These are phyloP conservation scores for Rhodamnia rubescens DNA, from an alignment of 345 rosid genomes.

Conservation along the genomic window DNA sequence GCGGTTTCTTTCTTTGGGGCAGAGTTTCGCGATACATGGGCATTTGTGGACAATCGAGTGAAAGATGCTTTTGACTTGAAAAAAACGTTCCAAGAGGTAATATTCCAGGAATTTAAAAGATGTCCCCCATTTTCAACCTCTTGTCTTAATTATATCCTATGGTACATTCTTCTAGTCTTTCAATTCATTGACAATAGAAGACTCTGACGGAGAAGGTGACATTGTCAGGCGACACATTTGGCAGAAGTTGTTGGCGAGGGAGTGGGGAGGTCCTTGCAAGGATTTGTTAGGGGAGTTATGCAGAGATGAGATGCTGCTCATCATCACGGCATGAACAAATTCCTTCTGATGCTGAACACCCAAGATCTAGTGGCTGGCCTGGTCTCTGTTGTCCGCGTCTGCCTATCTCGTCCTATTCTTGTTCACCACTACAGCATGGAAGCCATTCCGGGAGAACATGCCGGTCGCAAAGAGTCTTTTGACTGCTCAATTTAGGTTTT, in stretches of 20 bases:
- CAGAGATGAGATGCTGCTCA: slow-evolving; percentile 8
- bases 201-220: background rate
- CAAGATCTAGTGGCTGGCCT: background rate
- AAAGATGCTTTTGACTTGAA: slow-evolving; percentile 86
- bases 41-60: slow-evolving; percentile 66
- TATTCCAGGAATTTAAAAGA: background rate
- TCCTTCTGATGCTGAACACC: background rate
- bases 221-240: slow-evolving; percentile 67
- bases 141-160: background rate
- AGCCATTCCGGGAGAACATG: background rate
- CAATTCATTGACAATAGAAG: background rate
- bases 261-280: slow-evolving; percentile 76
- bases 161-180: background rate
- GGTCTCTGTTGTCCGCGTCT: background rate
- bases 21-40: slow-evolving; percentile 77
- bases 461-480: background rate
- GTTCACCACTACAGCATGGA: background rate
- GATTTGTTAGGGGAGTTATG: slow-evolving; percentile 47
- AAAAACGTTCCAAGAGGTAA: slow-evolving; percentile 86
- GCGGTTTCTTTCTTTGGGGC: slow-evolving; percentile 1
- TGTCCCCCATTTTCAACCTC: background rate
- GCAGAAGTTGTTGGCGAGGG: slow-evolving; percentile 89
- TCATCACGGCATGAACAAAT: background rate
- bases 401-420: background rate
- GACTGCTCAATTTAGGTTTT: background rate